Evolutionary conservation across 2,329 filamentous ascomycete genomes (phyloP).

Genomic region (Ambrosiella xylebori): DNA sequence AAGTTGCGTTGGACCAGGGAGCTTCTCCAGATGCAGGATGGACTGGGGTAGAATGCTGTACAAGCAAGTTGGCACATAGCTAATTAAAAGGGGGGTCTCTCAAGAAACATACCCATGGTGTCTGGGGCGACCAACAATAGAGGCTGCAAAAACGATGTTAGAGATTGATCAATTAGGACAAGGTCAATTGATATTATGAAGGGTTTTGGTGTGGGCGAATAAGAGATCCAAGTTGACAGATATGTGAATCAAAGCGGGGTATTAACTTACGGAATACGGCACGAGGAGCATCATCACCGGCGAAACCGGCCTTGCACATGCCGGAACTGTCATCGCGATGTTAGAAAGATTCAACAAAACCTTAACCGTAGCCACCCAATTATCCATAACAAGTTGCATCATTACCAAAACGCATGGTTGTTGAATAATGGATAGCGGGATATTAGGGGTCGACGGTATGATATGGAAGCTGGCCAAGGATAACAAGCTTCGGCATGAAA

Average conservation of each 20-base stretch:
- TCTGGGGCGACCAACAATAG: slow-evolving; percentile 98
- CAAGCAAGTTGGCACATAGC: not conserved
- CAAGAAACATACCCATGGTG: slow-evolving; percentile 80
- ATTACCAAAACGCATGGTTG: not conserved
- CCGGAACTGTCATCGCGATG: slow-evolving; percentile 54
- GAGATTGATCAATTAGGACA: not conserved
- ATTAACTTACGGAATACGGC: slow-evolving; percentile 92
- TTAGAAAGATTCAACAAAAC: slow-evolving; percentile 4
- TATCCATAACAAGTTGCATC: not conserved
- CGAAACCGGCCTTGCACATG: slow-evolving; percentile 99
- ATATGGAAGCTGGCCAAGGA: slow-evolving; percentile 20
- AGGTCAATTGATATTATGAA: not conserved
- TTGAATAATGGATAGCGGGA: slow-evolving; percentile 6
- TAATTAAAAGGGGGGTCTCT: slow-evolving; percentile 5
- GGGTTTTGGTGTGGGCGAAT: not conserved
- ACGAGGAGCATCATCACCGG: slow-evolving; percentile 99
- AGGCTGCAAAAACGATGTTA: slow-evolving; percentile 42
- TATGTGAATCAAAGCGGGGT: slow-evolving; percentile 22
- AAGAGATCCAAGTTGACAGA: not conserved
- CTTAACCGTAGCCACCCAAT: not conserved
- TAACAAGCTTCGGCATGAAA: slow-evolving; percentile 20
- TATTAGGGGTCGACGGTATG: slow-evolving; percentile 12
- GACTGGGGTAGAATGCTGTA: slow-evolving; percentile 4
- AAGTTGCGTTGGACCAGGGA: slow-evolving; percentile 1
- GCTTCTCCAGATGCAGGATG: slow-evolving; percentile 5